Base-by-base conservation (phyloP, 768 basidiomycete genomes). In the Kwoniella sp. region DNA sequence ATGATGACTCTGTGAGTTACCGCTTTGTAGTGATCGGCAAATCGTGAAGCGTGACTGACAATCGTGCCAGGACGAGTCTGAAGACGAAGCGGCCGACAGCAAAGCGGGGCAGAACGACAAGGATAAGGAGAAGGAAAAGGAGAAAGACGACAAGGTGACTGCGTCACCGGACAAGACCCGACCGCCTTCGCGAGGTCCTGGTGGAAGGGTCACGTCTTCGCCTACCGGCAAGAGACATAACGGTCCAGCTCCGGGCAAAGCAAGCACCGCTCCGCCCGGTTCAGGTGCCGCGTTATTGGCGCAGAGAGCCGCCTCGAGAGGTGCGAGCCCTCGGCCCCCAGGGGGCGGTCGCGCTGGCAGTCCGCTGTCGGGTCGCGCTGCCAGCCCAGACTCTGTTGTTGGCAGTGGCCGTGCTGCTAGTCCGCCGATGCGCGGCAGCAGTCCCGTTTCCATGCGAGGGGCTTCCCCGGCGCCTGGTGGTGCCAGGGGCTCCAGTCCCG, bases 261-360 rank as follows among this genome's bases (percentile, higher is more conserved):
- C 64, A 8, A 42, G 42, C 10, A 68, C 68, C 19, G 64, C 68
- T 12, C 65, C 64, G 8, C 68, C 68, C 9, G 68, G 62, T 0
- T 60, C 68, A 22, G 67, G 65, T 3, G 49, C 57, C 14, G 61
- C 60, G n/a, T 52, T 63, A 9, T 31, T 63, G 1, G 68, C 65
- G 29, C 68, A 67, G 38, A 39, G 68, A 28, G 67, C 67, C 17
- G 59, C 65, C 1, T 42, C 40, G 32, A 53, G 60, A 27, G 59
- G 56, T 42, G 63, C 48, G 1, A 61, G 62, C 8, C 63, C 64
- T 17, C 50, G 51, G n/a, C 45, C 57, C 19, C 49, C 63, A 7
- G 25, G 40, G 2, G 50, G 40, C 17, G 56, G 55, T 29, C 51
- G 62, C 36, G 58, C 57, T 6, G 49, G 42, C 2, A 58, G 58